These are phyloP conservation scores for Tilletia setariae DNA, from an alignment of 1,284 basidiomycete genomes.

Conservation along the genomic window DNA sequence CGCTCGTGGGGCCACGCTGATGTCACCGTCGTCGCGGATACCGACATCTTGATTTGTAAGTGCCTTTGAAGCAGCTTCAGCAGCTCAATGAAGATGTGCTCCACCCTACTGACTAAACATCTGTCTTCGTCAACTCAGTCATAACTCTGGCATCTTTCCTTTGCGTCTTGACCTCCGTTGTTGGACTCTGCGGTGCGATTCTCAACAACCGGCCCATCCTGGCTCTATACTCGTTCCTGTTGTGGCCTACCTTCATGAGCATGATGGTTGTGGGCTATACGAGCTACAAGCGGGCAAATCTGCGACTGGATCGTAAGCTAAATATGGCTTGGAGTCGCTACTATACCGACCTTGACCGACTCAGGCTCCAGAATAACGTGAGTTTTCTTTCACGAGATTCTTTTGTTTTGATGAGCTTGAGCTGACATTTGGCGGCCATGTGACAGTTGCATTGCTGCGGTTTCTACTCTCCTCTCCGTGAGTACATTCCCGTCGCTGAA, in stretches of 20 bases:
- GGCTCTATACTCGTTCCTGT: conserved; percentile 52
- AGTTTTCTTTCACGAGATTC: not conserved
- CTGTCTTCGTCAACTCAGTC: not conserved
- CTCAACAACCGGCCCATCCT: conserved; percentile 54
- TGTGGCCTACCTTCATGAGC: conserved; percentile 52
- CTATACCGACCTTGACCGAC: conserved; percentile 38
- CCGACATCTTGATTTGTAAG: conserved; percentile 23
- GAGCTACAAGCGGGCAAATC: conserved; percentile 47
- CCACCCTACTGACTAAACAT: not conserved
- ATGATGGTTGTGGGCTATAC: conserved; percentile 52
- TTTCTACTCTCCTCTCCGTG: conserved; percentile 52
- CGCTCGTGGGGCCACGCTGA: conserved; percentile 21
- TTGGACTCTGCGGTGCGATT: conserved; percentile 46
- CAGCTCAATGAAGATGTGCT: not conserved
- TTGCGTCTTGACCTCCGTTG: conserved; percentile 62
- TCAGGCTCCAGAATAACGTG: conserved; percentile 39
- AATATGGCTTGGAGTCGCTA: conserved; percentile 54
- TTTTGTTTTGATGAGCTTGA: not conserved
- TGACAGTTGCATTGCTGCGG: conserved; percentile 53
- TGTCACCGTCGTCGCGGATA: conserved; percentile 19
- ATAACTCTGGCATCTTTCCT: conserved; percentile 22
- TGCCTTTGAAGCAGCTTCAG: not conserved
- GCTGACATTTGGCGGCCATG: not conserved
- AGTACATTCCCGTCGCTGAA: conserved; percentile 19
- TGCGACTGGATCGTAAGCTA: conserved; percentile 52